Conservation (phyloP, 768 basidiomycete genomes). For the Tephrocybe rancida region DNA sequence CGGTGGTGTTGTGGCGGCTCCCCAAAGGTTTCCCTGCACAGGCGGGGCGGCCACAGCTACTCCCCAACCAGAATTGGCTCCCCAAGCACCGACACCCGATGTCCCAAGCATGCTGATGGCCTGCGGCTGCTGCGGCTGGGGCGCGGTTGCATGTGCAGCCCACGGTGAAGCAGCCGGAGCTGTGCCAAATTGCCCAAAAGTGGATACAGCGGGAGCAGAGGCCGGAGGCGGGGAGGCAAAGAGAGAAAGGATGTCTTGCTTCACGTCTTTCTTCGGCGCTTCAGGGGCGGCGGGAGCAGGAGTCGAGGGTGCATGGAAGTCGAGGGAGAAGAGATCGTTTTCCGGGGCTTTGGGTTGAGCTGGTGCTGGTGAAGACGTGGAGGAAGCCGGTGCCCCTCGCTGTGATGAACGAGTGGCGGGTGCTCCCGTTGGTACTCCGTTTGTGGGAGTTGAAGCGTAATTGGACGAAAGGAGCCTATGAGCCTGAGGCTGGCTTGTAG, state of each 20-base stretch:
- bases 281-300: conserved; percentile 27
- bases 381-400: too few relatives aligned
- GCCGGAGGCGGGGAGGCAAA: conserved; percentile 56
- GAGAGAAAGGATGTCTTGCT: conserved; percentile 84
- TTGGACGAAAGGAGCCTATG: conserved; percentile 58
- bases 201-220: conserved; percentile 27
- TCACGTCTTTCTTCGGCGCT: conserved; percentile 67
- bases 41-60: conserved; percentile 31
- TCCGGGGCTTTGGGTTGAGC: conserved; percentile 35
- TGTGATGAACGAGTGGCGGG: too few relatives aligned
- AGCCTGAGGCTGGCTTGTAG: conserved; percentile 47
- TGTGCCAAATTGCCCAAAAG: conserved; percentile 38
- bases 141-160: conserved; percentile 24
- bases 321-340: conserved; percentile 81
- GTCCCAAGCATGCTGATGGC: conserved; percentile 57
- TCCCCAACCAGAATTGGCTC: conserved; percentile 66
- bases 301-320: conserved; percentile 71
- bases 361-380: conserved; percentile 27
- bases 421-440: conserved; percentile 12
- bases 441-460: conserved; percentile 20
- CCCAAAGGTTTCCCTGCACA: conserved; percentile 45
- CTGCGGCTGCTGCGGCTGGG: conserved; percentile 21
- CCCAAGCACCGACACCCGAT: conserved; percentile 64
- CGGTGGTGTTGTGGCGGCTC: conserved; percentile 22
- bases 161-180: conserved; percentile 29